Evolutionary conservation across 805 yeast species (phyloP).

Genomic region (Gaillardinia entomophila): DNA sequence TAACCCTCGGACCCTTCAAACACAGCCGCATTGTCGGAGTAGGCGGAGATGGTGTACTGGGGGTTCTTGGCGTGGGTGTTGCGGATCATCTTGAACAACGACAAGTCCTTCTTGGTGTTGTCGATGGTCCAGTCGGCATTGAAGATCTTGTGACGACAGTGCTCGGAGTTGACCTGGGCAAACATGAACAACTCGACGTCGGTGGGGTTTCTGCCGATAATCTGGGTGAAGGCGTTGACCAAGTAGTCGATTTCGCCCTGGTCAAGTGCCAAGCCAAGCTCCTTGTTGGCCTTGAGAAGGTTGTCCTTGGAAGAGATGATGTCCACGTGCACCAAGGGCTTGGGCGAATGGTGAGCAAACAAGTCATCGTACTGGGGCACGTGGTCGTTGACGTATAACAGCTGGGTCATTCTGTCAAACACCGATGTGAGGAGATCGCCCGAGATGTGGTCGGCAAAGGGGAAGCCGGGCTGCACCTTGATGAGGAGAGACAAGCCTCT

Average conservation of each 20-base stretch:
- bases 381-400: conserved; percentile 45
- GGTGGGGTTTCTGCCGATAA: conserved; percentile 83
- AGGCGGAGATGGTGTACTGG: conserved; percentile 83
- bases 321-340: conserved; percentile 75
- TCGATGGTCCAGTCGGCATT: conserved; percentile 98
- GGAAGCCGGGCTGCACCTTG: conserved; percentile 66
- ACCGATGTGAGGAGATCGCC: conserved; percentile 61
- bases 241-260: conserved; percentile 88
- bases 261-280: conserved; percentile 91
- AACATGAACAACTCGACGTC: conserved; percentile 98
- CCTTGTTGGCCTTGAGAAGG: conserved; percentile 69
- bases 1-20: conserved; percentile 78
- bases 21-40: conserved; percentile 97
- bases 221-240: conserved; percentile 71
- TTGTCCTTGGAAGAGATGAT: conserved; percentile 51
- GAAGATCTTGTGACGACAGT: conserved; percentile 98
- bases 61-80: conserved; percentile 83
- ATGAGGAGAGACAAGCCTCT: conserved; percentile 79
- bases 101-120: conserved; percentile 62
- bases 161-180: conserved; percentile 99
- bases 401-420: conserved; percentile 94
- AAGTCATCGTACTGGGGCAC: conserved; percentile 67
- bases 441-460: conserved; percentile 47
- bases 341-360: conserved; percentile 74
- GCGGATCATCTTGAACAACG: conserved; percentile 91